A percentile compares a stretch with the other conserved stretches of the same genome.
phyloP scores from a whole-genome alignment of 1,139 yeast species.

The Suhomyces taliae region DNA sequence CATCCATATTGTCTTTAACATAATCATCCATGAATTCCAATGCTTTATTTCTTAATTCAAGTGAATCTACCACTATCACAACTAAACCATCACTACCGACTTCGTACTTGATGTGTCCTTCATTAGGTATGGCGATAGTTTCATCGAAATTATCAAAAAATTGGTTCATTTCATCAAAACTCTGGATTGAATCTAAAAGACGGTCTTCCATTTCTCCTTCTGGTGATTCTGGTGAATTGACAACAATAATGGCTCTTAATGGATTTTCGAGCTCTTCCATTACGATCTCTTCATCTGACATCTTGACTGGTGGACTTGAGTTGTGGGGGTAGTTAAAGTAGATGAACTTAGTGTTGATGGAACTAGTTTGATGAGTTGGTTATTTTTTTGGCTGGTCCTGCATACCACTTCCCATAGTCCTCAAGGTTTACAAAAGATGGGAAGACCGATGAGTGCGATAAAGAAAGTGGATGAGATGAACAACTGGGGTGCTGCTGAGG shows the following conservation, averaged over 20 bases:
- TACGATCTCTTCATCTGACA: conserved; percentile 21
- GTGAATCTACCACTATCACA: conserved; percentile 52
- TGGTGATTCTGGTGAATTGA: conserved; percentile 35
- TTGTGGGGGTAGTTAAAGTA: neutral
- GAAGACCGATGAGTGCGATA: no score
- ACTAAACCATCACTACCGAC: conserved; percentile 73
- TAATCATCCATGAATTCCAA: conserved; percentile 41
- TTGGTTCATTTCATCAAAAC: conserved; percentile 50
- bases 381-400: no score
- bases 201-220: conserved; percentile 58
- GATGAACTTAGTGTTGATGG: neutral
- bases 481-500: no score
- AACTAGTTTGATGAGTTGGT: neutral
- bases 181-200: conserved; percentile 44
- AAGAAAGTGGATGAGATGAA: no score
- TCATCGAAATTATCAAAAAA: conserved; percentile 67
- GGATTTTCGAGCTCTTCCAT: conserved; percentile 43
- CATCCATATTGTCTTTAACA: conserved; percentile 13
- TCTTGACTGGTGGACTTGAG: conserved; percentile 1
- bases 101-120: conserved; percentile 66
- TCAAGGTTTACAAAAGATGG: no score
- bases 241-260: conserved; percentile 39
- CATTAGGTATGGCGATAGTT: conserved; percentile 62
- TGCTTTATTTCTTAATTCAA: conserved; percentile 30
- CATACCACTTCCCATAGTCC: no score